Evolutionary conservation across 2,329 filamentous ascomycete species (phyloP), one percentile per base, ranked within the genome.

Genomic region (Bipolaris victoriae): DNA sequence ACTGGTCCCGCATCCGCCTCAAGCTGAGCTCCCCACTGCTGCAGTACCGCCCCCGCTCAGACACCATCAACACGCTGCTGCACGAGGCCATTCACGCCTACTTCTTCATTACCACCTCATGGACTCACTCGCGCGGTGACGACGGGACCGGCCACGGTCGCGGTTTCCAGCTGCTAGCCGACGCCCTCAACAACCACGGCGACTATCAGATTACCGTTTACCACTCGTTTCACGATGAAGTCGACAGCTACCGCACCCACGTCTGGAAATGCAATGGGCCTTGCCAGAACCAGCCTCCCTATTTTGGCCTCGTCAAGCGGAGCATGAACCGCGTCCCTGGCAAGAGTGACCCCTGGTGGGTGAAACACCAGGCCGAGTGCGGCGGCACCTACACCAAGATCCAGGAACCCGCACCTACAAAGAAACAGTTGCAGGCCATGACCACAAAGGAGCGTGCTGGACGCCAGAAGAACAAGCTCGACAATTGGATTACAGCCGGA

Each of bases 51-150:
- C 77, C 78, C 5, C 73, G 77, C 31, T 68, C 69, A 46, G 78
- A 81, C 61, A 77, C 76, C 1, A 67, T 80, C 55, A 78, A 80
- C 55, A 81, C 78, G 1, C 65, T 81, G 18, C 67, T 81, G 3
- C 79, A 80, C 56, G 79, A 81, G 57, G 72, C 75, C 2, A 80
- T 80, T 16, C 78, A 80, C 48, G 78, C 78, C 24, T 81, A 80
- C 60, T 79, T 81, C 68, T 80, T 80, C 66, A 67, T 81, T 36
- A 79, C 76, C 13, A 79, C 77, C 2, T 77, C 77, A 7, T 79
- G 76, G 77, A 65, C 58, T 46, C 77, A 80, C 55, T 74, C 74
- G 7, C 73, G 78, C 6, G 76, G 76, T 10, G 77, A 80, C 31
- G 73, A 76, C 51, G 76, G 77, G 0, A 79, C 78, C 15, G 78